Evolutionary conservation across 2,329 filamentous ascomycete species (phyloP), one percentile per base, ranked within the genome.

Genomic region (Penicillium expansum): DNA sequence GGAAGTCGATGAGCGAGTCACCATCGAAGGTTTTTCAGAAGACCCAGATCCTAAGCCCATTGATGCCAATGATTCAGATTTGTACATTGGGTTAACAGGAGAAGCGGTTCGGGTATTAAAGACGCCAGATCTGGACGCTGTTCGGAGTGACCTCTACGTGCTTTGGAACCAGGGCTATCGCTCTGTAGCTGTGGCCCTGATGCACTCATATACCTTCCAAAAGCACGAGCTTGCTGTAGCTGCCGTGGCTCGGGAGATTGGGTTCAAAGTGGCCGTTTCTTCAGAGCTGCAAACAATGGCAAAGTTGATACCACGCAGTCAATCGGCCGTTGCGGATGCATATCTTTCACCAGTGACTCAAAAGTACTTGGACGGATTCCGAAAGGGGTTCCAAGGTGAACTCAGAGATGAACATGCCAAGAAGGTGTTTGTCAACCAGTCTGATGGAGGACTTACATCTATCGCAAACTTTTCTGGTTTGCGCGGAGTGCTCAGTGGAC

Each of bases 141-240:
- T 69, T 16, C 84, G 80, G 52, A 70, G 76, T 22, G 82, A 88
- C 63, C 74, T 92, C 37, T 37, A 16, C 35, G n/a, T 18, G 33
- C 79, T 94, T 9, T 87, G 82, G 59, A 83, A 42, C 20, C 20
- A 88, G 43, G 89, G 89, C 0, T 86, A 92, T 64, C 81, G 81
- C 56, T 92, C 89, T 69, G 85, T 96, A 62, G 90, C 91, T 3
- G 89, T 96, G 2, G 92, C 90, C 63, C 76, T 96, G 54, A 91
- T 95, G 85, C 91, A 96, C 69, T 89, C 89, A 2, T 95, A 95
- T 70, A 93, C 90, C 0, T 96, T 89, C 67, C 90, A 90, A 1
- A 83, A 89, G 41, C 92, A 96, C 65, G 92, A 96, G 70, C 39
- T 42, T 42, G 39, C 39, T 2, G 39, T 42, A 2, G 39, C 35